A percentile compares a stretch with the other conserved stretches of the same genome.
Evolutionary conservation across 164 flowering plant genomes (phyloP).

Genomic region (Litsea cubeba): DNA sequence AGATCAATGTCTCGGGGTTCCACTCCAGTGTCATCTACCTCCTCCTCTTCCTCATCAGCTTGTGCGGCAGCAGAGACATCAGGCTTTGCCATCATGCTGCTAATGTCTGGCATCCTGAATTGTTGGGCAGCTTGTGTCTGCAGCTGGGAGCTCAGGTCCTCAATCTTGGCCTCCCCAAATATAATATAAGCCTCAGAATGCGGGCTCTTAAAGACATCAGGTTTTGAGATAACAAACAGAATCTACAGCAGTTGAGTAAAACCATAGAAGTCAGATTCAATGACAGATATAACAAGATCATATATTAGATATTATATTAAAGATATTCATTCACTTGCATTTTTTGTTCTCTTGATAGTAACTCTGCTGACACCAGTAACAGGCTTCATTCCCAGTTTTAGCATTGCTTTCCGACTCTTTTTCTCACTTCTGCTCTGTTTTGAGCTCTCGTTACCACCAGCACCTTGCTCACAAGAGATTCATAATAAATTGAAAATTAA

Average conservation of each 20-base stretch:
- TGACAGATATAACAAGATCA: no score
- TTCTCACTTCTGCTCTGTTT: slow-evolving; percentile 95
- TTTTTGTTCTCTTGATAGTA: slow-evolving; percentile 77
- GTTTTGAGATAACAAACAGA: slow-evolving; percentile 78
- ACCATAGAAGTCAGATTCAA: background rate
- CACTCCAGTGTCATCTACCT: slow-evolving; percentile 77
- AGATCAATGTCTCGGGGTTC: slow-evolving; percentile 79
- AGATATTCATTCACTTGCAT: slow-evolving; percentile 31
- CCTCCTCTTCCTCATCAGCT: slow-evolving; percentile 77
- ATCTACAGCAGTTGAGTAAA: slow-evolving; percentile 35
- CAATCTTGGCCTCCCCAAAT: slow-evolving; percentile 92
- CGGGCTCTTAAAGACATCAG: slow-evolving; percentile 94
- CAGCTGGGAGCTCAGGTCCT: slow-evolving; percentile 88
- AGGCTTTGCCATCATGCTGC: slow-evolving; percentile 48
- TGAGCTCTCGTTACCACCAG: slow-evolving; percentile 50
- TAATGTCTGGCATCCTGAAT: slow-evolving; percentile 71
- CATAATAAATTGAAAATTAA: no score
- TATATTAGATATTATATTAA: background rate
- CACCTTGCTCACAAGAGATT: slow-evolving; percentile 17
- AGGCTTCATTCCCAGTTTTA: slow-evolving; percentile 87
- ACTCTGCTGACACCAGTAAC: slow-evolving; percentile 79
- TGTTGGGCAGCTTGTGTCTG: slow-evolving; percentile 92
- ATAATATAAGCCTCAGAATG: slow-evolving; percentile 78
- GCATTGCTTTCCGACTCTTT: slow-evolving; percentile 85
- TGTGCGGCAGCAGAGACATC: slow-evolving; percentile 41